phyloP scores from a whole-genome alignment of 306 rosid species.

The Gastrolobium bilobum region DNA sequence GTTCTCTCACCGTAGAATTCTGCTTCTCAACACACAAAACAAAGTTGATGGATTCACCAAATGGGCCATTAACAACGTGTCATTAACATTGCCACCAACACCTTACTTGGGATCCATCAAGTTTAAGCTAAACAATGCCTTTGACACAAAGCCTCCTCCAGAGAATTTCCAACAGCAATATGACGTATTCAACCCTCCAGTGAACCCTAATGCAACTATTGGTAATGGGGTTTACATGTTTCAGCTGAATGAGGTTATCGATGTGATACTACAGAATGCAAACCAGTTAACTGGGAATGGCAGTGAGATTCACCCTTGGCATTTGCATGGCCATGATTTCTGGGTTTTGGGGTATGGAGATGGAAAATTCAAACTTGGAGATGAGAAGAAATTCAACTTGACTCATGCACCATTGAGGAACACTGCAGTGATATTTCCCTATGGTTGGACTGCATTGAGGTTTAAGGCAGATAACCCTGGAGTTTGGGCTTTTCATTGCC shows the following conservation, averaged over 20 bases:
- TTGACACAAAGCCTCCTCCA: conserved; percentile 55
- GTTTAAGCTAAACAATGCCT: conserved; percentile 44
- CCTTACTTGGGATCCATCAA: conserved; percentile 71
- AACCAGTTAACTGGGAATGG: conserved; percentile 51
- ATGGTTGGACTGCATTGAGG: conserved; percentile 86
- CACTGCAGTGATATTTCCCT: conserved; percentile 72
- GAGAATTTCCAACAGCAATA: conserved; percentile 53
- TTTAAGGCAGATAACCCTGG: conserved; percentile 88
- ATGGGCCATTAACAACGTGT: conserved; percentile 85
- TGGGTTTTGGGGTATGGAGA: conserved; percentile 94
- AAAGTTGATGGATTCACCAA: conserved; percentile 60
- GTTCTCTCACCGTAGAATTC: conserved; percentile 51
- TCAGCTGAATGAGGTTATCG: conserved; percentile 49
- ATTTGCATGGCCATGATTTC: conserved; percentile 90
- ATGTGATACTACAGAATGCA: conserved; percentile 77
- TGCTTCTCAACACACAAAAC: conserved; percentile 88
- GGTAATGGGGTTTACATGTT: conserved; percentile 71
- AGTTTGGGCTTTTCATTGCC: conserved; percentile 95
- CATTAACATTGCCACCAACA: conserved; percentile 69
- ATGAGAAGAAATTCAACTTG: conserved; percentile 62
- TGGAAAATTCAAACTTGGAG: conserved; percentile 61
- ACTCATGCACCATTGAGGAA: conserved; percentile 78
- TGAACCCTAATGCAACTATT: conserved; percentile 49
- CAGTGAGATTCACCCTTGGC: conserved; percentile 95
- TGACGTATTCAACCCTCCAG: conserved; percentile 58